Evolutionary conservation across 176 grass and related monocot species (phyloP).

Genomic region (Oryza meridionalis): DNA sequence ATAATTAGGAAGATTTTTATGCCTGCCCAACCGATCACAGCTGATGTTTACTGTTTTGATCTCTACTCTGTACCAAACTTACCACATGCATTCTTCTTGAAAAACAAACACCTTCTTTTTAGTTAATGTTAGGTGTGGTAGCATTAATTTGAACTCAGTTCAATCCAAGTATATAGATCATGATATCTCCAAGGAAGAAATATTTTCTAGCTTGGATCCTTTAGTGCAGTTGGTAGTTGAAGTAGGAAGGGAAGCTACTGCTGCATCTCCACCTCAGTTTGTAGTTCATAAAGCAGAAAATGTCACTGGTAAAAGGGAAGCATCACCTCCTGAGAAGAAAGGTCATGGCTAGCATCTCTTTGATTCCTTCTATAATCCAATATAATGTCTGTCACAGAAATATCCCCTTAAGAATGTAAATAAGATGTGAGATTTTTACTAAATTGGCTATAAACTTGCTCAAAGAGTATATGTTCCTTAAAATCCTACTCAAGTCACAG

Average conservation of each 20-base stretch:
- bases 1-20: background rate
- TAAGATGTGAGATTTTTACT: background rate
- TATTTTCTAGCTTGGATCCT: conserved; percentile 18
- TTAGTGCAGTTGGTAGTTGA: conserved; percentile 17
- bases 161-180: conserved; percentile 16
- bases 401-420: background rate
- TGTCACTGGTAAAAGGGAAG: background rate
- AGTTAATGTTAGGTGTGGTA: conserved; percentile 19
- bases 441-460: background rate
- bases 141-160: background rate
- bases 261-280: conserved; percentile 28
- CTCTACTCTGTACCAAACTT: conserved; percentile 13
- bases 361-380: background rate
- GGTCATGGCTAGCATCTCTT: background rate
- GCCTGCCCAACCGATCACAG: conserved; percentile 5
- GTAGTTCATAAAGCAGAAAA: background rate
- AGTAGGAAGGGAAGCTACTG: conserved; percentile 16
- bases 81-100: conserved; percentile 9
- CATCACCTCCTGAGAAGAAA: conserved; percentile 31
- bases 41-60: background rate
- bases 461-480: background rate
- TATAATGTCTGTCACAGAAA: background rate
- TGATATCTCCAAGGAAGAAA: background rate
- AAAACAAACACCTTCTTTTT: background rate
- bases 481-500: background rate